phyloP scores from a whole-genome alignment of 2,329 filamentous ascomycete species.

The Furcasterigmium sp. region DNA sequence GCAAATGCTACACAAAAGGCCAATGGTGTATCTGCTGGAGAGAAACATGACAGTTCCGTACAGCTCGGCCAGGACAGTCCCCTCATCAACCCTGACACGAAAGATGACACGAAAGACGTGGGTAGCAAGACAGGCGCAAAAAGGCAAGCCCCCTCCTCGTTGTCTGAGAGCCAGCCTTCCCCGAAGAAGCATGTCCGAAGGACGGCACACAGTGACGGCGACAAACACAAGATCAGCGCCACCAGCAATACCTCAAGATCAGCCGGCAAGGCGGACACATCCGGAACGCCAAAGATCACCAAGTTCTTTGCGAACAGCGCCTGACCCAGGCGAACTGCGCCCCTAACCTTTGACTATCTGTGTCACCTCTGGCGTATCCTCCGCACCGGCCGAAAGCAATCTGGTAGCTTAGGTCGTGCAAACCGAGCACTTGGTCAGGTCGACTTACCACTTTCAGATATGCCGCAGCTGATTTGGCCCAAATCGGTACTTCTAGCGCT shows the following conservation, averaged over 20 bases:
- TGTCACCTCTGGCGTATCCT: too few species aligned
- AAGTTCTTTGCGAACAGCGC: constrained; percentile 40
- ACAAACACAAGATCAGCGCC: constrained; percentile 30
- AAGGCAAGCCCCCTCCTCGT: constrained; percentile 15
- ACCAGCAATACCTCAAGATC: constrained; percentile 32
- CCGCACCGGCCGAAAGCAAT: too few species aligned
- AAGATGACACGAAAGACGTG: not conserved
- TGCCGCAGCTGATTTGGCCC: too few species aligned
- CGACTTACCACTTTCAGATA: too few species aligned
- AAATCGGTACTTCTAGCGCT: too few species aligned
- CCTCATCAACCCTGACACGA: too few species aligned
- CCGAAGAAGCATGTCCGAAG: constrained; percentile 17
- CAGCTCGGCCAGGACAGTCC: too few species aligned
- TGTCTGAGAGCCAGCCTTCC: constrained; percentile 13
- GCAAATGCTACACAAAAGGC: constrained; percentile 39
- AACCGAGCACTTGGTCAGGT: too few species aligned
- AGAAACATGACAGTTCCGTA: constrained; percentile 4
- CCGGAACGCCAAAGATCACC: constrained; percentile 39
- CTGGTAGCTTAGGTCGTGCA: too few species aligned
- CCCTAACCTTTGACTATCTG: too few species aligned
- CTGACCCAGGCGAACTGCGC: not conserved
- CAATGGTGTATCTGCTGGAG: constrained; percentile 18
- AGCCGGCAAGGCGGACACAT: constrained; percentile 21
- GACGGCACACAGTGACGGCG: constrained; percentile 11
- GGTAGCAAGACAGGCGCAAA: constrained; percentile 15